A percentile compares a stretch with the other conserved stretches of the same genome.
Evolutionary conservation across 1,284 basidiomycete genomes (phyloP).

Genomic region (Cutaneotrichosporon cutaneum): DNA sequence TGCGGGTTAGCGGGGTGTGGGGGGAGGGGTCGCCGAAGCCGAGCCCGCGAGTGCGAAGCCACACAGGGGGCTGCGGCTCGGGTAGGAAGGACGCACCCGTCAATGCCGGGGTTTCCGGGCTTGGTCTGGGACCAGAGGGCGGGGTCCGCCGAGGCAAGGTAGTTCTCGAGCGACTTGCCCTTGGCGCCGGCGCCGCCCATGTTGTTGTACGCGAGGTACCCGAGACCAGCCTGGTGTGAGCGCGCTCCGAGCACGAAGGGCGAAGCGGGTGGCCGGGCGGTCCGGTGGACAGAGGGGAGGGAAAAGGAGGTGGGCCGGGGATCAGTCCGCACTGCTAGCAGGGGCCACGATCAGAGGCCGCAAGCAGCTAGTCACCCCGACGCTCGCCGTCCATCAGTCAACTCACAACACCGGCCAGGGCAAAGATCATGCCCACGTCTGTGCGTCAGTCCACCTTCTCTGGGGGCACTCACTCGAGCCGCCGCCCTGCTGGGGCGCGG

Average conservation of each 20-base stretch:
- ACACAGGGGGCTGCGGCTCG: too few relatives aligned
- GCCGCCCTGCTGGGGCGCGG: constrained; percentile 12
- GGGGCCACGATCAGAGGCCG: background rate
- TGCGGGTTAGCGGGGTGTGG: constrained; percentile 18
- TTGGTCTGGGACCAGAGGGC: constrained; percentile 10
- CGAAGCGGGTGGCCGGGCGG: background rate
- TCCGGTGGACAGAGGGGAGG: background rate
- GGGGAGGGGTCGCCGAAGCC: background rate
- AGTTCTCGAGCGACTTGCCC: constrained; percentile 3
- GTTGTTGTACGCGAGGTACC: constrained; percentile 44
- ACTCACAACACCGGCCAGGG: constrained; percentile 40
- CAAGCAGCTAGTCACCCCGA: background rate
- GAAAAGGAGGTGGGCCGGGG: constrained; percentile 1
- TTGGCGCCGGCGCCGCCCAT: constrained; percentile 25
- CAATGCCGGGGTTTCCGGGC: constrained; percentile 25
- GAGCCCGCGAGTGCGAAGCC: background rate
- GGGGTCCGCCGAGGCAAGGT: constrained; percentile 2
- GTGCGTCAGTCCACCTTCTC: background rate
- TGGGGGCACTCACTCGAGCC: constrained; percentile 20
- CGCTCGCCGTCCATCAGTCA: background rate
- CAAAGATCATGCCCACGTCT: constrained; percentile 42
- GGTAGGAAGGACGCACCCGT: constrained; percentile 32
- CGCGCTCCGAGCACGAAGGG: background rate
- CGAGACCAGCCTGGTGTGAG: constrained; percentile 35
- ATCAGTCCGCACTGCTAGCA: too few relatives aligned